phyloP scores from a whole-genome alignment of 1,284 basidiomycete species.

The Cryptococcus wingfieldii region DNA sequence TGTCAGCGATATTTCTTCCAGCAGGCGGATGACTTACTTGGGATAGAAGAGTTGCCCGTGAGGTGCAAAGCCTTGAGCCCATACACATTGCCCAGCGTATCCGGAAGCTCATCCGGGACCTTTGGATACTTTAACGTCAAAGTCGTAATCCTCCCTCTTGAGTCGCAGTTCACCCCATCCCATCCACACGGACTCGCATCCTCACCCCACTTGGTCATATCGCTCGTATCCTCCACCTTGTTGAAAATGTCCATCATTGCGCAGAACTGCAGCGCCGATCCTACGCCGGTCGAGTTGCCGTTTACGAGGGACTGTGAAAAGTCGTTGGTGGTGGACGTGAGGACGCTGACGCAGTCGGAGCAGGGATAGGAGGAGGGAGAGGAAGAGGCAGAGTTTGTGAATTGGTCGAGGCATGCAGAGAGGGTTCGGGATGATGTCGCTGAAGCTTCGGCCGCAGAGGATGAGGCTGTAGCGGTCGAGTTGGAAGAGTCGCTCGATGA shows the following conservation, averaged over 20 bases:
- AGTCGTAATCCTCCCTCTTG: constrained; percentile 21
- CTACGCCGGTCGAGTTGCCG: constrained; percentile 37
- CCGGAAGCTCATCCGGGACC: constrained; percentile 29
- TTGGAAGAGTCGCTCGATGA: not conserved
- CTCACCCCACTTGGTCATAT: constrained; percentile 25
- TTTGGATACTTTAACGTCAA: constrained; percentile 37
- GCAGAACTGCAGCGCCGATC: constrained; percentile 47
- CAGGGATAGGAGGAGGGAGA: constrained; percentile 37
- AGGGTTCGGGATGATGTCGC: constrained; percentile 28
- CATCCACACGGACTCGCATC: constrained; percentile 41
- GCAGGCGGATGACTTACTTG: constrained; percentile 26
- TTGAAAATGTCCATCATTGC: constrained; percentile 39
- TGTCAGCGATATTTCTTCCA: constrained; percentile 3
- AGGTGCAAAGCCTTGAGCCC: constrained; percentile 33
- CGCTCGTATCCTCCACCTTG: constrained; percentile 9
- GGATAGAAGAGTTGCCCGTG: constrained; percentile 38
- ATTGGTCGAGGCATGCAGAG: constrained; percentile 34
- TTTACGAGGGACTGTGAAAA: constrained; percentile 20
- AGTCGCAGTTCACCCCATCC: constrained; percentile 43
- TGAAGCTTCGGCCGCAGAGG: constrained; percentile 10
- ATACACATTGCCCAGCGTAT: constrained; percentile 33
- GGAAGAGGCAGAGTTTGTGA: constrained; percentile 23
- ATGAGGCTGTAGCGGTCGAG: not conserved
- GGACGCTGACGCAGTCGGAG: constrained; percentile 33
- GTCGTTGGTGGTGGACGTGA: constrained; percentile 37